phyloP scores from a whole-genome alignment of 306 rosid species.

The Neltuma alba region DNA sequence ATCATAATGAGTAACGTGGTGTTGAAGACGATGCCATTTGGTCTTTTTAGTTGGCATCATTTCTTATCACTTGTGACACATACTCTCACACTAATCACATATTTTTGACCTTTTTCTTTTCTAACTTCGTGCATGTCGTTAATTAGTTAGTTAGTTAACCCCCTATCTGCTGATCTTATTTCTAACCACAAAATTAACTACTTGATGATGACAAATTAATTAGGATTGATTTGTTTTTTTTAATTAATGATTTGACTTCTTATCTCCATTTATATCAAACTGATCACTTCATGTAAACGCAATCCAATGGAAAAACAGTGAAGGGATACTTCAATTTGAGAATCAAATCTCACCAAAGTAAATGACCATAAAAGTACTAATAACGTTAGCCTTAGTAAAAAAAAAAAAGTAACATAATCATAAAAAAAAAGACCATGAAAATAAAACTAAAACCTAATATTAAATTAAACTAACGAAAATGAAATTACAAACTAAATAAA shows the following conservation, averaged over 20 bases:
- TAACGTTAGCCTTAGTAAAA: no score
- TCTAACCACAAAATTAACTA: background rate
- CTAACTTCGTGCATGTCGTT: background rate
- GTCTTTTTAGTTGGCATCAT: conserved; percentile 14
- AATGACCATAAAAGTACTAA: no score
- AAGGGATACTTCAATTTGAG: background rate
- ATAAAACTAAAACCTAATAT: background rate
- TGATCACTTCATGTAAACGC: background rate
- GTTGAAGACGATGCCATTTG: background rate
- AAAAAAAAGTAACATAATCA: no score
- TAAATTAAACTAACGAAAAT: background rate
- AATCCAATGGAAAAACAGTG: background rate
- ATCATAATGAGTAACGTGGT: conserved; percentile 10
- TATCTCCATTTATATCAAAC: background rate
- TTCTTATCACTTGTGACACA: background rate
- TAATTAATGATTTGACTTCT: background rate
- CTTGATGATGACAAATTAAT: background rate
- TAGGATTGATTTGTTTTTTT: background rate
- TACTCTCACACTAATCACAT: background rate
- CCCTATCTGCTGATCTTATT: background rate
- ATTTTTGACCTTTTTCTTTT: background rate
- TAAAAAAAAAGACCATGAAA: background rate
- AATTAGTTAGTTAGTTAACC: background rate
- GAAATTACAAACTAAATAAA: background rate
- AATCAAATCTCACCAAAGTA: background rate